These are phyloP conservation scores for Groenewaldozyma sp. DNA, from an alignment of 1,139 yeast species.

Conservation along the genomic window DNA sequence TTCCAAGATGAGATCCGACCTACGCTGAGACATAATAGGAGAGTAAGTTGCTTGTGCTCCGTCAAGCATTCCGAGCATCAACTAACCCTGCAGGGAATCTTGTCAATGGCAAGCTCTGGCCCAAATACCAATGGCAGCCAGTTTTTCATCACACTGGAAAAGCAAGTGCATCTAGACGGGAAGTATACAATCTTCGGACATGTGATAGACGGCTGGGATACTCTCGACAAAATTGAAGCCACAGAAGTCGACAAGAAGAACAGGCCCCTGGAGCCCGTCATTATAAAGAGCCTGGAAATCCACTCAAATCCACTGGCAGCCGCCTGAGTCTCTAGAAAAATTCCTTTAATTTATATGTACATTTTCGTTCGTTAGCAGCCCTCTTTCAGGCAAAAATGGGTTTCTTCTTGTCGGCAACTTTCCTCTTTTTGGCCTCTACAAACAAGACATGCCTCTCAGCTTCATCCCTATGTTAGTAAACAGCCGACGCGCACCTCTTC, in stretches of 20 bases:
- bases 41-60: conserved; percentile 29
- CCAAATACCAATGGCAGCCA: conserved; percentile 39
- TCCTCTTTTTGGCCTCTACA: conserved; percentile 79
- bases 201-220: conserved; percentile 34
- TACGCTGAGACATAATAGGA: conserved; percentile 33
- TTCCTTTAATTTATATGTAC: conserved; percentile 4
- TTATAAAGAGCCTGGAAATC: conserved; percentile 33
- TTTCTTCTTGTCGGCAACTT: conserved; percentile 50
- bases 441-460: conserved; percentile 78
- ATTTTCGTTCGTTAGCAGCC: background rate
- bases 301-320: conserved; percentile 34
- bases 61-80: too few relatives aligned
- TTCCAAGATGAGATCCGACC: conserved; percentile 42
- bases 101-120: conserved; percentile 40
- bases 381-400: conserved; percentile 20
- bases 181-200: conserved; percentile 51
- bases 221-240: conserved; percentile 33
- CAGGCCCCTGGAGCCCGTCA: conserved; percentile 33
- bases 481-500: conserved; percentile 8
- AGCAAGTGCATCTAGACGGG: conserved; percentile 42
- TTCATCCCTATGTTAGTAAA: too few relatives aligned
- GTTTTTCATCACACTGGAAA: conserved; percentile 35
- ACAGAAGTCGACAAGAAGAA: conserved; percentile 33
- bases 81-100: conserved; percentile 28
- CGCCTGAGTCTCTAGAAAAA: background rate